Evolutionary conservation across 352 stramenopile genomes (phyloP).

Genomic region (Bremia lactucae): DNA sequence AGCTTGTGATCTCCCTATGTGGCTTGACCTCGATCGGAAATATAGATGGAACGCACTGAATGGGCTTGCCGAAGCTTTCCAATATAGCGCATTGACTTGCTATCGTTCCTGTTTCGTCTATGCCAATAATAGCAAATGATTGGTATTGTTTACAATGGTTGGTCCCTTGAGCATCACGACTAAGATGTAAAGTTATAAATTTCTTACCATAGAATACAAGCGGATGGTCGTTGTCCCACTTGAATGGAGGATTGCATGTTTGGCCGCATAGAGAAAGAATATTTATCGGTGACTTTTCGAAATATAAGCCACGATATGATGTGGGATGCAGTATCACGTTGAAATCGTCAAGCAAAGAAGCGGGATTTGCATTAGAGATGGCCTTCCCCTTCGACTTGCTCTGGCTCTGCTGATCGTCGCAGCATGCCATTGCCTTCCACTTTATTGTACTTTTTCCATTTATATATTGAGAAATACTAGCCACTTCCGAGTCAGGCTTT

Average conservation of each 20-base stretch:
- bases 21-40: conserved; percentile 13
- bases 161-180: neutral
- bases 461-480: conserved; percentile 6
- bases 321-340: conserved; percentile 17
- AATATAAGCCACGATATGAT: conserved; percentile 20
- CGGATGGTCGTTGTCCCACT: conserved; percentile 11
- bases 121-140: conserved; percentile 4
- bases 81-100: conserved; percentile 19
- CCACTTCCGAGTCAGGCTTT: too few species aligned
- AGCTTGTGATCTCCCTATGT: conserved; percentile 20
- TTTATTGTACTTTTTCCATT: conserved; percentile 4
- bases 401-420: neutral
- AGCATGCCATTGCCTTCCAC: neutral
- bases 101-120: conserved; percentile 22
- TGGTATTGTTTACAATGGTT: neutral
- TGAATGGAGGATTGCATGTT: conserved; percentile 7
- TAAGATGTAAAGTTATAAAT: conserved; percentile 1
- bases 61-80: conserved; percentile 26
- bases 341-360: neutral
- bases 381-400: neutral
- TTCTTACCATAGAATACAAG: conserved; percentile 27
- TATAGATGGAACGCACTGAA: conserved; percentile 21
- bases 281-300: conserved; percentile 13
- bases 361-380: neutral
- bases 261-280: conserved; percentile 4